Evolutionary conservation across 225 moss, liverwort and hornwort species (phyloP), one percentile per base, ranked within the genome.

Genomic region (Physcomitrellopsis africana): DNA sequence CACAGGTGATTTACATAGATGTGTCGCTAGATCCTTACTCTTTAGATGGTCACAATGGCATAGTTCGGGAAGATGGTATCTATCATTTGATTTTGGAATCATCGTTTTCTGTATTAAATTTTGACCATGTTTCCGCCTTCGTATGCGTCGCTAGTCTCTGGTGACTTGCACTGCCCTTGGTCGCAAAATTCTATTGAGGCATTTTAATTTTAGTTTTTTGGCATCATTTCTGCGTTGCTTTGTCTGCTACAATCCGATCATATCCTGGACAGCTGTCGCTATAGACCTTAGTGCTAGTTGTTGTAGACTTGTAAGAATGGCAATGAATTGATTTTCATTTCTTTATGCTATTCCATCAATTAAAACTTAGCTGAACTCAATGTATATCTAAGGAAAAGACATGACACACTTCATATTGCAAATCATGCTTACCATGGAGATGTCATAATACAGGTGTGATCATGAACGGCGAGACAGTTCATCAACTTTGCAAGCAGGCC

Each of bases 1-100:
- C 42, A 65, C 86, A 97, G 97, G 87, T 95, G 47, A 95, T 99
- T 68, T 99, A 99, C 70, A 99, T 95, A 15, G 97, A 99, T 84
- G 97, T 99, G 53, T 95, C 97, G 16, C 80, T 99, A n/a, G 97
- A 99, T 61, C 97, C 97, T 8, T 99, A 99, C 77, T 91, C 91
- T 59, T 93, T 95, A 68, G 97, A 99, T 74, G 95, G 97, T 59
- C 97, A 99, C 73, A 95, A 99, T 76, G 97, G 97, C 68, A 99
- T 99, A n/a, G 91, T 92, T 47, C 91, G 95, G 55, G 97, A 99
- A 79, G 97, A 99, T 85, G 97, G 97, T 95, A 80, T 69, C 63
- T 52, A 52, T 32, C 20, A 4, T 18, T 57, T 60, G 29, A 24
- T 26, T 20, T 10, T 13, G 3, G 5, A n/a, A 11, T 22, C 27